Evolutionary conservation across 192 early-diverging fungal genomes (phyloP).

Genomic region (Chytriomyces hyalinus): DNA sequence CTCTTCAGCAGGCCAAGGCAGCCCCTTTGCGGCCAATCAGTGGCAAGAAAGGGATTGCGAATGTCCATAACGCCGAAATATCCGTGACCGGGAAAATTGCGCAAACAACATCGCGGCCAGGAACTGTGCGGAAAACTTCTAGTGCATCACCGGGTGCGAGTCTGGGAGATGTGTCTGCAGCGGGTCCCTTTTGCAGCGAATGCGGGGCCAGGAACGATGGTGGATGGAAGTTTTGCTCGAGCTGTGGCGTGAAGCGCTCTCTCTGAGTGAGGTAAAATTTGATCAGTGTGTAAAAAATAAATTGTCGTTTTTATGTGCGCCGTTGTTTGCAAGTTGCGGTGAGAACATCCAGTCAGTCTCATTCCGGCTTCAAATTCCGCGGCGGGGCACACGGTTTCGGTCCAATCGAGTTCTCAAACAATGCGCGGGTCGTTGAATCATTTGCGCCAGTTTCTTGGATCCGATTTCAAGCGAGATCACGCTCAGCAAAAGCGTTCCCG

Average conservation of each 20-base stretch:
- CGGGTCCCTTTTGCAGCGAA: neutral
- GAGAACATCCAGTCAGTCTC: too few species aligned
- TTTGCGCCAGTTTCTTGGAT: slow-evolving; percentile 69
- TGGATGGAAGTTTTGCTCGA: neutral
- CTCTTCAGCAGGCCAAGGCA: neutral
- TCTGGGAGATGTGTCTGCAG: neutral
- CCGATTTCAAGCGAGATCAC: slow-evolving; percentile 87
- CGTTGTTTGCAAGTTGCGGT: too few species aligned
- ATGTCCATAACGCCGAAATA: neutral
- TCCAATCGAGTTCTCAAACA: slow-evolving; percentile 87
- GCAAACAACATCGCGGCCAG: neutral
- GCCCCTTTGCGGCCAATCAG: neutral
- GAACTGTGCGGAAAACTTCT: neutral
- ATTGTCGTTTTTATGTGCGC: neutral
- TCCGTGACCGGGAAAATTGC: neutral
- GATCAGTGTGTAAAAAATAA: neutral
- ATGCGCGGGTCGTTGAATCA: slow-evolving; percentile 74
- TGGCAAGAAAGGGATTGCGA: neutral
- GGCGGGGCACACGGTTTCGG: slow-evolving; percentile 83
- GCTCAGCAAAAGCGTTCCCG: slow-evolving; percentile 70
- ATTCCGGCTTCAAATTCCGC: slow-evolving; percentile 56
- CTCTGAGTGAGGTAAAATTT: neutral
- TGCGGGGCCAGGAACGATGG: neutral
- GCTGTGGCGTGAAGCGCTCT: neutral
- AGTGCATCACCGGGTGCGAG: neutral